Evolutionary conservation across 1,284 basidiomycete species (phyloP).

Genomic region (Cutaneotrichosporon daszewskae): DNA sequence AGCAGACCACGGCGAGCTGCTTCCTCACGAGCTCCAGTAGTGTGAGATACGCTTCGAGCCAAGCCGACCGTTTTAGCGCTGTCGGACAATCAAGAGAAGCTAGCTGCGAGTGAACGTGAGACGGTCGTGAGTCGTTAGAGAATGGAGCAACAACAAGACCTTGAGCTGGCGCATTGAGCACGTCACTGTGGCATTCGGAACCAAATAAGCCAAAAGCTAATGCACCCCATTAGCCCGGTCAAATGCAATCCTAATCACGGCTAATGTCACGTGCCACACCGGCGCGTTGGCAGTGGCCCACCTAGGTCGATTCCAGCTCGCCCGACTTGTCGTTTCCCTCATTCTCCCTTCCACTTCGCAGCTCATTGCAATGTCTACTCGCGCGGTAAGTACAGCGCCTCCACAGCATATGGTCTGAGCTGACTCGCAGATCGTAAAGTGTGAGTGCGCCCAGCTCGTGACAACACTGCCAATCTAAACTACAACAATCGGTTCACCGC

Average conservation of each 20-base stretch:
- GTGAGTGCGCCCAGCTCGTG: no score
- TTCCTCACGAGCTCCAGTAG: no score
- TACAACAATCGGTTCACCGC: neutral
- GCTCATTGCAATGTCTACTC: constrained; percentile 32
- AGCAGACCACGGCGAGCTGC: neutral
- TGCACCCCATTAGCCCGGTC: no score
- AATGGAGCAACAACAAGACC: no score
- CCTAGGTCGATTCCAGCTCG: neutral
- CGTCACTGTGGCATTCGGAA: no score
- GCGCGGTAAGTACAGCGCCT: constrained; percentile 34
- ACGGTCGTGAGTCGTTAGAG: no score
- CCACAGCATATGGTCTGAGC: neutral
- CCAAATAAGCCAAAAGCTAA: neutral
- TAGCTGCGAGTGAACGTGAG: no score
- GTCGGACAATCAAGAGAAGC: no score
- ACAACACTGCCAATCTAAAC: neutral
- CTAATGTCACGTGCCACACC: neutral
- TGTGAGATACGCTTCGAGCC: no score
- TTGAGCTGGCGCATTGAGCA: no score
- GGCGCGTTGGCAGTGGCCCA: neutral
- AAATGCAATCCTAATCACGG: neutral
- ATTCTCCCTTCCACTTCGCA: neutral
- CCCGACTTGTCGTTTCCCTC: no score
- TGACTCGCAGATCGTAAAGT: constrained; percentile 43
- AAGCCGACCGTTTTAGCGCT: no score